phyloP scores from a whole-genome alignment of 768 basidiomycete genomes.

The Phylloporus rhodoxanthus region DNA sequence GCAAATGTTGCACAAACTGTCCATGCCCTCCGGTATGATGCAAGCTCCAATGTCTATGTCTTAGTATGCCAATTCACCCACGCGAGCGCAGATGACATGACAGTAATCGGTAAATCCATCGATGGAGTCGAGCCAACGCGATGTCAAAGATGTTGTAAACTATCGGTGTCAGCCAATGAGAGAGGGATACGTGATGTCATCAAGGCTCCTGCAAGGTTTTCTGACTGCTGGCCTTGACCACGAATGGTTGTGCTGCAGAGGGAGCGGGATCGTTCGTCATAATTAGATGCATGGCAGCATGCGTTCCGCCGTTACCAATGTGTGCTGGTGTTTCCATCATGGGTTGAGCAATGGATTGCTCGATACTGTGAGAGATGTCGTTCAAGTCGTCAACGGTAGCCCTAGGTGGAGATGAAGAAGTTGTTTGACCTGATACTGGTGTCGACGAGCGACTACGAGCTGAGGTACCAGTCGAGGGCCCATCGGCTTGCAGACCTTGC shows the following conservation, averaged over 20 bases:
- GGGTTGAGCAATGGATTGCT: slow-evolving; percentile 17
- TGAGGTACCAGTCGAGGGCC: slow-evolving; percentile 6
- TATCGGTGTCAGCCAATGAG: slow-evolving; percentile 21
- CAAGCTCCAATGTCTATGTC: slow-evolving; percentile 14
- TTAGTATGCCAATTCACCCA: slow-evolving; percentile 8
- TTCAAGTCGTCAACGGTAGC: slow-evolving; percentile 24
- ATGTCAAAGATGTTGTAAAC: slow-evolving; percentile 29
- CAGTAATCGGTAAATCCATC: slow-evolving; percentile 17
- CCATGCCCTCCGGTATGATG: slow-evolving; percentile 15
- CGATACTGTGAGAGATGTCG: slow-evolving; percentile 25
- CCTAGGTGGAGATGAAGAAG: slow-evolving; percentile 24
- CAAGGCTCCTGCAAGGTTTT: slow-evolving; percentile 7
- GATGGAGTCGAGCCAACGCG: slow-evolving; percentile 43
- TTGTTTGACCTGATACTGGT: slow-evolving; percentile 33
- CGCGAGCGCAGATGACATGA: slow-evolving; percentile 4
- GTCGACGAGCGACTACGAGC: slow-evolving; percentile 26
- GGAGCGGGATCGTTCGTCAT: slow-evolving; percentile 12
- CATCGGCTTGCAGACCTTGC: slow-evolving; percentile 12
- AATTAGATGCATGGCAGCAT: slow-evolving; percentile 4
- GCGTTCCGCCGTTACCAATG: slow-evolving; percentile 10
- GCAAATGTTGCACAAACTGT: slow-evolving; percentile 13
- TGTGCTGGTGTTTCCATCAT: slow-evolving; percentile 9
- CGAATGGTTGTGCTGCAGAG: not conserved
- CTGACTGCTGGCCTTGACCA: slow-evolving; percentile 8
- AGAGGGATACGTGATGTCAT: slow-evolving; percentile 20